Base-by-base conservation (phyloP, 768 basidiomycete genomes). In the Saitozyma podzolica region DNA sequence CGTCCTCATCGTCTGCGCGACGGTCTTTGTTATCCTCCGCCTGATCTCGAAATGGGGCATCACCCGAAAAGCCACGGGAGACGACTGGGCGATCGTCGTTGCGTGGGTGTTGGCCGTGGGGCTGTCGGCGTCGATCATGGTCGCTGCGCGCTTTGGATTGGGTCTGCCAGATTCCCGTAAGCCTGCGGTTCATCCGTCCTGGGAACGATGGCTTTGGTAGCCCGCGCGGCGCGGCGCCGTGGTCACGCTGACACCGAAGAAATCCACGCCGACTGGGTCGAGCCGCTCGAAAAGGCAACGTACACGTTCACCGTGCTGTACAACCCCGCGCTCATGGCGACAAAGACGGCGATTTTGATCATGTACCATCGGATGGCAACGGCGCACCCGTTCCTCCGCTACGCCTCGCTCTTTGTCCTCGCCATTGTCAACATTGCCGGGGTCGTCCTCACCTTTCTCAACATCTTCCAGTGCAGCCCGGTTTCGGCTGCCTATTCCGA, bases 271-370 rank as follows among this genome's bases (percentile, higher is more conserved):
- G 55, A 66, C 48, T 59, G 54, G 56, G 48, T n/a, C 20, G 53
- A 54, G 11, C 56, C 61, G 16, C 58, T 66, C 29, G 50, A 54
- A 47, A 11, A 39, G 40, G 40, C 58, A 37, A 64, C 65, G 41
- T 78, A 75, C 65, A 64, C 68, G 50, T 76, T 78, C 58, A 73
- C 71, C 8, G 66, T 76, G 10, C 58, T 75, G 49, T 78, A 76
- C 61, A 73, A 74, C 56, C 77, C 77, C 3, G 70, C 75, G 2
- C 62, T 76, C 20, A 76, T 78, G 75, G 63, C 70, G 2, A 76
- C 73, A 52, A 78, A 78, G 58, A 63, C 75, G 7, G 72, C 73
- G 8, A 72, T 75, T 54, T 62, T 75, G 13, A 54, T 75, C 10
- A 73, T 78, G 16, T 78, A 78, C 63, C 56, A 69, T 47, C 64